phyloP scores from a whole-genome alignment of 163 green algal genomes.

The Coccomyxa subellipsoidea region DNA sequence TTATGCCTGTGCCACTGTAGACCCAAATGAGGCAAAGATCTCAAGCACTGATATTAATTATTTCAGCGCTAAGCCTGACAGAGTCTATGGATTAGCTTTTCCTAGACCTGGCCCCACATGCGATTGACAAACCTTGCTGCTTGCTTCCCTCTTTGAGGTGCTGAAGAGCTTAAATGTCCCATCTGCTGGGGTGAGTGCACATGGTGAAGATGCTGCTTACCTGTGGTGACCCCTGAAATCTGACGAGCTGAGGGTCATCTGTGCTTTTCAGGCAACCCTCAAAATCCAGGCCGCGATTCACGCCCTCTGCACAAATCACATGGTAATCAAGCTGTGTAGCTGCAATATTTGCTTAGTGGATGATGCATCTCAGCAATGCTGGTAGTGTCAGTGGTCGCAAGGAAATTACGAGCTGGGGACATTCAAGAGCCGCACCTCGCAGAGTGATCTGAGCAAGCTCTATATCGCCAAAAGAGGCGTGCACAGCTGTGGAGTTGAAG shows the following conservation, averaged over 20 bases:
- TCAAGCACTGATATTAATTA: no score
- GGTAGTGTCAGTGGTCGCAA: background rate
- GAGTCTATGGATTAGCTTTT: no score
- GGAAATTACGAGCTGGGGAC: background rate
- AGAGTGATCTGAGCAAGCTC: conserved; percentile 83
- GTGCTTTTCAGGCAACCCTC: conserved; percentile 27
- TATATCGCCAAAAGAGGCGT: conserved; percentile 74
- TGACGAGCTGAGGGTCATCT: conserved; percentile 22
- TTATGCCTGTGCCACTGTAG: background rate
- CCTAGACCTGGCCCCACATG: no score
- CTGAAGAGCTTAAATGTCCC: no score
- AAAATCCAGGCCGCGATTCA: conserved; percentile 61
- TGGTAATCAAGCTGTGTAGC: background rate
- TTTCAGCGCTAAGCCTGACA: no score
- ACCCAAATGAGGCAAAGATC: no score
- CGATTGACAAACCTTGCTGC: no score
- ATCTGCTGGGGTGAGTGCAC: background rate
- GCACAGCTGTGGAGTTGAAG: conserved; percentile 65
- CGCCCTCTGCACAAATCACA: conserved; percentile 42
- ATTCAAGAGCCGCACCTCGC: conserved; percentile 26
- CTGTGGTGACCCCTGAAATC: conserved; percentile 46
- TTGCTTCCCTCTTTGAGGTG: no score
- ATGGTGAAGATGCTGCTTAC: conserved; percentile 11
- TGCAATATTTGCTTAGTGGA: background rate
- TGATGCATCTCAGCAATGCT: background rate